Base-by-base conservation (phyloP, 805 yeast species). In the Ogataea paraovalis region DNA sequence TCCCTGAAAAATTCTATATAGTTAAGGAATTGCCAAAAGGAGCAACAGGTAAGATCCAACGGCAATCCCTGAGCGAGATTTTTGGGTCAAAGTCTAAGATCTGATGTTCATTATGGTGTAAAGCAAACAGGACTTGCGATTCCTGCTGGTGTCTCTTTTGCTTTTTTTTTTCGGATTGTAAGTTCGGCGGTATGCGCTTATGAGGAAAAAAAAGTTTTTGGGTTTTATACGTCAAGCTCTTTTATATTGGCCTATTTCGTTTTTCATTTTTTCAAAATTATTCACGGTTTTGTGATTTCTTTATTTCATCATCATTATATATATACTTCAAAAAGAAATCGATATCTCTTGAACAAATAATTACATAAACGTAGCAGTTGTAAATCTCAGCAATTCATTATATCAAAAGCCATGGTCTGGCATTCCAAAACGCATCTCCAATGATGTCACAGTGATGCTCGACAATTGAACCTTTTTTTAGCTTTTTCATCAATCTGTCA, bases 11-110 rank as follows among this genome's bases (percentile, higher is more conserved):
- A 64, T 69, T 81, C 40, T 80, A 70, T 61, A 76, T 84, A 58
- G 80, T 83, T 8, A 76, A 81, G 14, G 69, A 71, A 22, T 71
- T 84, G 64, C 90, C 90, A 53, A 84, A 84, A 71, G 82, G 88
- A 2, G 85, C 91, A 6, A 84, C 91, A 1, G 91, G 90, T 22
- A 84, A 84, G 70, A 79, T 85, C 47, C 89, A 85, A 67, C 73
- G 91, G 59, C 70, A 87, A 53, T 74, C 72, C 52, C 78, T 83
- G 56, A 85, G 84, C 4, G 65, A 67, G 48, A 73, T 78, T n/a
- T 74, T 78, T 56, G 67, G 71, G 0, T 46, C 68, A 41, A 69
- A 72, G 62, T 55, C 62, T 37, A 72, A 69, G 56, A 50, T 68
- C 16, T 53, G 47, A 45, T 12, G 30, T n/a, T n/a, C n/a, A n/a